These are phyloP conservation scores for Neonectria coccinea DNA, from an alignment of 2,329 filamentous ascomycete genomes.

Conservation along the genomic window DNA sequence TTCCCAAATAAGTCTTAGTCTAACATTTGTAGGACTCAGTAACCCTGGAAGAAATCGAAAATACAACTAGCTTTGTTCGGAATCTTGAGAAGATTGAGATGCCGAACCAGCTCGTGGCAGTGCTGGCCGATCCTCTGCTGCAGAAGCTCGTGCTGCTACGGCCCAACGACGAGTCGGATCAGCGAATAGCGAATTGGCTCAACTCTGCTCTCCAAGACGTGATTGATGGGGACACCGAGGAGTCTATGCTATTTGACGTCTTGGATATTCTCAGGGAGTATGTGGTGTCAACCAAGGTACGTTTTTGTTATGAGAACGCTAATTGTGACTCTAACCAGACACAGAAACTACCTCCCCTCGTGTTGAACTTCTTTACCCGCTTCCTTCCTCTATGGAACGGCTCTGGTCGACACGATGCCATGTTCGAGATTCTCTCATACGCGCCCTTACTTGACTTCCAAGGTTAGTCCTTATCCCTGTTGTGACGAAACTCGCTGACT, in stretches of 20 bases:
- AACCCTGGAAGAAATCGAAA: constrained; percentile 83
- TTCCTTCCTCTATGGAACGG: constrained; percentile 75
- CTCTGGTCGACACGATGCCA: constrained; percentile 59
- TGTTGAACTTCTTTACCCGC: constrained; percentile 62
- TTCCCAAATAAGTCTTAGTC: background rate
- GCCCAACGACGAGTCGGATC: constrained; percentile 63
- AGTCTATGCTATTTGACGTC: constrained; percentile 64
- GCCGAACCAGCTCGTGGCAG: constrained; percentile 84
- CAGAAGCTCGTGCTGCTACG: constrained; percentile 81
- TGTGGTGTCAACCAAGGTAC: constrained; percentile 66
- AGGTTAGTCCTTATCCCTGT: constrained; percentile 54
- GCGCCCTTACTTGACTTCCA: constrained; percentile 66
- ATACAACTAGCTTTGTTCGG: constrained; percentile 74
- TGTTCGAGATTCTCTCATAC: constrained; percentile 70
- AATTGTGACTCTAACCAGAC: constrained; percentile 15
- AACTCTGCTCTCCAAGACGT: constrained; percentile 67
- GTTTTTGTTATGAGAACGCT: constrained; percentile 10
- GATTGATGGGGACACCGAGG: constrained; percentile 62
- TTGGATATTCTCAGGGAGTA: constrained; percentile 68
- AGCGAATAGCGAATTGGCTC: constrained; percentile 71
- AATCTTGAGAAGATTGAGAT: constrained; percentile 83
- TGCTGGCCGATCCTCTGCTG: constrained; percentile 79
- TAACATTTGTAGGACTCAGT: constrained; percentile 63
- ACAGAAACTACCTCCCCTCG: constrained; percentile 60
- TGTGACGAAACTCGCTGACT: constrained; percentile 36